A percentile compares a stretch with the other conserved stretches of the same genome.
These are phyloP conservation scores for Toxoplasma gondii DNA, from an alignment of 169 alveolate species.

Conservation along the genomic window DNA sequence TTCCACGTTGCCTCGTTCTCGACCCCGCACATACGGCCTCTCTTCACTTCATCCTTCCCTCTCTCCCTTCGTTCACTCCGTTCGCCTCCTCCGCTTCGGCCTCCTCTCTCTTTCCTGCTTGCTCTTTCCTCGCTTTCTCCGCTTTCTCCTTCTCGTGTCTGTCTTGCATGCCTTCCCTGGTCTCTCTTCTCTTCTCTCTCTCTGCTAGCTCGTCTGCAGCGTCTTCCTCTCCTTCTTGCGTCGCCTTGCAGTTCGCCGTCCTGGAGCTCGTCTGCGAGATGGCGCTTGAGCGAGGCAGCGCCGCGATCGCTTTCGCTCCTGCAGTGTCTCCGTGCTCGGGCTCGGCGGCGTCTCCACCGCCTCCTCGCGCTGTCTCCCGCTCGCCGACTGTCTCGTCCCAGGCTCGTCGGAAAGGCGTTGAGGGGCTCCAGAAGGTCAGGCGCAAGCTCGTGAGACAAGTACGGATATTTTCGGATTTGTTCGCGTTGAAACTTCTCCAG, in stretches of 20 bases:
- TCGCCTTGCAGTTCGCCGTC: background rate
- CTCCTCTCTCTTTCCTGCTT: background rate
- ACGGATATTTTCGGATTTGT: conserved; percentile 50
- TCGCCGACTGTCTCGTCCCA: background rate
- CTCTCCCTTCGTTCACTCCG: background rate
- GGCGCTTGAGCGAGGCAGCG: too few relatives aligned
- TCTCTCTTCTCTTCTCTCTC: background rate
- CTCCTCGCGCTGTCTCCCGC: background rate
- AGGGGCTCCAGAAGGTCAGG: background rate
- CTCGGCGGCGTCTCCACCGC: background rate
- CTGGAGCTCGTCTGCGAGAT: background rate
- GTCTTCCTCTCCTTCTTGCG: background rate
- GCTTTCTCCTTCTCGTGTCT: background rate
- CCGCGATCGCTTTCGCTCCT: too few relatives aligned
- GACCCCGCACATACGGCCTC: background rate
- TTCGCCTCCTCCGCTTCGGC: background rate
- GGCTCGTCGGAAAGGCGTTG: background rate
- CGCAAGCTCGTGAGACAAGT: conserved; percentile 56
- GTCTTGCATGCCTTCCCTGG: background rate
- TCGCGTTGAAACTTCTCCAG: conserved; percentile 48
- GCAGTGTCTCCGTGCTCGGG: background rate
- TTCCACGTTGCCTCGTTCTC: background rate
- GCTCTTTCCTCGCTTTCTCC: background rate
- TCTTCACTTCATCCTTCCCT: background rate
- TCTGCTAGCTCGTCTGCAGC: background rate